phyloP scores from a whole-genome alignment of 305 asterid genomes.

The Solanum hybrid region DNA sequence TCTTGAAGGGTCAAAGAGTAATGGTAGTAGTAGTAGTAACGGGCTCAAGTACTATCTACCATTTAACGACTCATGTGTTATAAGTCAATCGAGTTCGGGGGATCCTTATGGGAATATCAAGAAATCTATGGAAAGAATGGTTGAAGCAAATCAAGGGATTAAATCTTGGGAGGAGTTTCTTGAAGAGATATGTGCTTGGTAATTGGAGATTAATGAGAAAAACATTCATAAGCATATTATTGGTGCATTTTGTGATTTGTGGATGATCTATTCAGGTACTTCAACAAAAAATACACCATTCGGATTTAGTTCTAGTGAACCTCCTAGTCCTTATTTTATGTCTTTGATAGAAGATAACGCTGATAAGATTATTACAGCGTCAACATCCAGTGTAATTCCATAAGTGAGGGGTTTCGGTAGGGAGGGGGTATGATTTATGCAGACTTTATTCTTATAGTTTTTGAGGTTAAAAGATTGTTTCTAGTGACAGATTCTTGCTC shows the following conservation, averaged over 20 bases:
- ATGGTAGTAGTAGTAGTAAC: too few species aligned
- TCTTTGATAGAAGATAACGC: conserved; percentile 22
- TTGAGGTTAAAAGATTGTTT: too few species aligned
- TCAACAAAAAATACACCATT: too few species aligned
- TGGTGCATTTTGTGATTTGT: too few species aligned
- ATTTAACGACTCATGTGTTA: conserved; percentile 24
- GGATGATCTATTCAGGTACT: too few species aligned
- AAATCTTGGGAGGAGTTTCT: background rate
- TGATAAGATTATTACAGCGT: conserved; percentile 11
- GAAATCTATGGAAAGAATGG: conserved; percentile 72
- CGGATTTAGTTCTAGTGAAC: too few species aligned
- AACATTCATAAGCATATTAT: conserved; percentile 32
- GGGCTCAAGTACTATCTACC: background rate
- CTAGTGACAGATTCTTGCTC: too few species aligned
- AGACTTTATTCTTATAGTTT: too few species aligned
- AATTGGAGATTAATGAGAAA: conserved; percentile 36
- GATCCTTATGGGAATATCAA: conserved; percentile 57
- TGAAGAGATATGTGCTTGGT: conserved; percentile 54
- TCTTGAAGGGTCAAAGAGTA: too few species aligned
- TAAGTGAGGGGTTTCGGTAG: background rate
- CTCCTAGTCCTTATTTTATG: background rate
- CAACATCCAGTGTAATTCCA: background rate
- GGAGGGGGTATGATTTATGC: background rate
- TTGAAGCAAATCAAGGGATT: conserved; percentile 33
- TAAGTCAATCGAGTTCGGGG: conserved; percentile 37